Base-by-base conservation (phyloP, 1,284 basidiomycete species). In the Cystobasidium pallidum region DNA sequence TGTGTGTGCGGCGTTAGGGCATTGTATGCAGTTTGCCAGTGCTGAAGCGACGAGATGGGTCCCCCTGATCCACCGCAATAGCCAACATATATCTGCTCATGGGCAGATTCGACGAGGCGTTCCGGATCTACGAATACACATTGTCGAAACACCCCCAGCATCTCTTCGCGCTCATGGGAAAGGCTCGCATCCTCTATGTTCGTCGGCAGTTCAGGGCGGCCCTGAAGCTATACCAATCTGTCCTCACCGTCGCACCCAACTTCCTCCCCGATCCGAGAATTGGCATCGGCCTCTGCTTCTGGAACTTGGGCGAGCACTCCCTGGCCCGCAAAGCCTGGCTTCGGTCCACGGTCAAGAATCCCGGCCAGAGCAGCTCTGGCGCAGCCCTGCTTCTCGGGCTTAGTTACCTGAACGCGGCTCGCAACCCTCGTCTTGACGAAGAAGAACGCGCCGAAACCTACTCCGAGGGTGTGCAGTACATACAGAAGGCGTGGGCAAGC, bases 201-300 rank as follows among this genome's bases (percentile, higher is more conserved):
- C 85, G 88, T 73, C 85, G 91, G 58, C 87, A 89, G 74, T 91
- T 87, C 77, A 84, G 86, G n/a, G 87, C 88, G 59, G 88, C 94
- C 0, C 85, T 96, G 21, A 87, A 88, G 75, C 80, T 88, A 2
- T 96, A 95, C 80, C 94, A 95, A 80, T 57, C 49, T 70, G 88
- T 94, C 15, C 85, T 97, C 17, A 83, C 85, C 52, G 85, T 91
- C 54, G 88, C 87, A 65, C 92, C 94, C 0, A 82, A 85, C 15
- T 91, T 90, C 81, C 82, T 85, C 26, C 94, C 94, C 0, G 94
- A 97, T 80, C 94, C 94, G 34, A 86, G 94, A 17, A 90, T 96
- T 75, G 94, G 94, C 19, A 91, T 97, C 45, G 94, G 94, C 10
- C 83, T 96, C 8, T 95, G 94, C 81, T 84, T 92, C 21, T 96